These are phyloP conservation scores for Saposhnikovia divaricata DNA, from an alignment of 129 eudicot species.

Conservation along the genomic window DNA sequence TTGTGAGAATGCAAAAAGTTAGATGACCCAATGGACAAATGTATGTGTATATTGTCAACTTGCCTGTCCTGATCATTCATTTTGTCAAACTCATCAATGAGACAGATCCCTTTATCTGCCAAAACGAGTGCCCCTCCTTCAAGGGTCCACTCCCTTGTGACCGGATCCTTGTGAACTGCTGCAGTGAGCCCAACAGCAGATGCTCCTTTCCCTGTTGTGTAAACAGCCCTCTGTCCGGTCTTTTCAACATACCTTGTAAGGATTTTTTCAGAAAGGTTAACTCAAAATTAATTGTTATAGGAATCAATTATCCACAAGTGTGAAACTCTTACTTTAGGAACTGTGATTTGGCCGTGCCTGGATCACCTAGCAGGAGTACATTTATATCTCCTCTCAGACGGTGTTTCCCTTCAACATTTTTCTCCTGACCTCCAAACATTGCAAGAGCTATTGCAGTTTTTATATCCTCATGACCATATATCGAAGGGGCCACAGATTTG, in stretches of 20 bases:
- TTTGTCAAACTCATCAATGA: slow-evolving; percentile 95
- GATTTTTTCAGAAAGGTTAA: background rate
- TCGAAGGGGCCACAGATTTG: slow-evolving; percentile 96
- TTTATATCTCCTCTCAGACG: slow-evolving; percentile 91
- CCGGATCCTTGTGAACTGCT: slow-evolving; percentile 98
- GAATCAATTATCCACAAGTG: background rate
- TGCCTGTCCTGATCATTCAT: slow-evolving; percentile 99
- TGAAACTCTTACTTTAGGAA: slow-evolving; percentile 66
- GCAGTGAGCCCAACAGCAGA: slow-evolving; percentile 99
- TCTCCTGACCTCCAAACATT: slow-evolving; percentile 98
- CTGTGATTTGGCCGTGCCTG: slow-evolving; percentile 98
- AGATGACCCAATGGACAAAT: background rate
- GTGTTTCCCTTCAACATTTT: slow-evolving; percentile 83
- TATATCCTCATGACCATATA: slow-evolving; percentile 94
- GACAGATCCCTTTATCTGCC: slow-evolving; percentile 95
- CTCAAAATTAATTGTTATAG: background rate
- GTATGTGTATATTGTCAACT: background rate
- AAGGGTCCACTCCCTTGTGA: slow-evolving; percentile 95
- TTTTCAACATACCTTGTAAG: slow-evolving; percentile 81
- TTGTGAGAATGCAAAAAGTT: background rate
- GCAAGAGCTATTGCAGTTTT: slow-evolving; percentile 96
- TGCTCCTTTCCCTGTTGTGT: slow-evolving; percentile 99
- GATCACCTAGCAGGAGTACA: slow-evolving; percentile 87
- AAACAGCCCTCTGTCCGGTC: slow-evolving; percentile 97
- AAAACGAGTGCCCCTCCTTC: slow-evolving; percentile 99